Percentiles rank a stretch among this genome's conserved stretches.
Conservation (phyloP, 176 grass and related monocot species). For the Carex parvula region DNA sequence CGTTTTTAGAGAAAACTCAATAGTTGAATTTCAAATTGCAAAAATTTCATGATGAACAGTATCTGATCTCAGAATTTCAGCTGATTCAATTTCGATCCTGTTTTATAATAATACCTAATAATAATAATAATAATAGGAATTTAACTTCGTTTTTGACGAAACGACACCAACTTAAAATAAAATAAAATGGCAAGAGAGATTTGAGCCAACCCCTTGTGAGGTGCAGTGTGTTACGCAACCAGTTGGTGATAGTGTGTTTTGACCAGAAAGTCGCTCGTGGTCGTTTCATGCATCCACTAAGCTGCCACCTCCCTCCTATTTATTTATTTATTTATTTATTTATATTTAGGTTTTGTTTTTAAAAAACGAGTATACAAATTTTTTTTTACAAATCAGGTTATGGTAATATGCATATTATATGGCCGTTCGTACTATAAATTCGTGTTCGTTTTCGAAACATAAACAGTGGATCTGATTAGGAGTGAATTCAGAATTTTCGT, state of each 20-base stretch:
- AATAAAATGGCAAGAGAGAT: background rate
- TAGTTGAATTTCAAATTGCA: no score
- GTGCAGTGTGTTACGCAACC: slow-evolving; percentile 14
- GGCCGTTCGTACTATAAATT: no score
- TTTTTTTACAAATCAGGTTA: no score
- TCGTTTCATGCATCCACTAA: slow-evolving; percentile 17
- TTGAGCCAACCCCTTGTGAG: background rate
- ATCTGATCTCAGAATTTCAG: no score
- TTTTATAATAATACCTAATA: background rate
- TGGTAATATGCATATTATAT: no score
- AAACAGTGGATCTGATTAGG: no score
- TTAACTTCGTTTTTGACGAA: slow-evolving; percentile 9
- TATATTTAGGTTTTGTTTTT: background rate
- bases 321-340: background rate
- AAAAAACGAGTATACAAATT: no score
- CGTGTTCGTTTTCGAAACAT: no score
- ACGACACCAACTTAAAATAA: background rate
- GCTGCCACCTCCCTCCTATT: background rate
- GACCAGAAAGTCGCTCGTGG: slow-evolving; percentile 21
- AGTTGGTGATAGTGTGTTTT: slow-evolving; percentile 26
- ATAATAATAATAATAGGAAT: background rate
- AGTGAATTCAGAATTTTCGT: no score
- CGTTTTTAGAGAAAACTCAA: no score
- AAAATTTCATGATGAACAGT: no score
- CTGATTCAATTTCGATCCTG: background rate